Conservation (phyloP, 2,329 filamentous ascomycete genomes). For the Lecanicillium sp. region DNA sequence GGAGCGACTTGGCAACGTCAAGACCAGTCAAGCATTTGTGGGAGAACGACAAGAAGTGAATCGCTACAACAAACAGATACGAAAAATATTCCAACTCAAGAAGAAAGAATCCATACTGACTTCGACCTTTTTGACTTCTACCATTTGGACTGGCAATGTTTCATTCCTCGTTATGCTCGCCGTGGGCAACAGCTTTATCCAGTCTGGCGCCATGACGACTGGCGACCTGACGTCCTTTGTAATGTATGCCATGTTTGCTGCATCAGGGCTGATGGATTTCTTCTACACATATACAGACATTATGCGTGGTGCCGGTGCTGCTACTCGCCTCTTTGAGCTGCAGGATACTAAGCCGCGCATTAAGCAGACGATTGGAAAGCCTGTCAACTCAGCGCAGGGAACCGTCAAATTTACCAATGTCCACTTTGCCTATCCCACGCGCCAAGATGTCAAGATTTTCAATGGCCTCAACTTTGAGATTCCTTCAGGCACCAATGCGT, state of each 20-base stretch:
- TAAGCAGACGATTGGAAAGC: slow-evolving; percentile 69
- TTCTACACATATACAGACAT: slow-evolving; percentile 96
- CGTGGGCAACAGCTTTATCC: slow-evolving; percentile 83
- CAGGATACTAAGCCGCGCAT: slow-evolving; percentile 85
- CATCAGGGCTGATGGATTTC: slow-evolving; percentile 83
- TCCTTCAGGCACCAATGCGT: slow-evolving; percentile 86
- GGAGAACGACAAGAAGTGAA: slow-evolving; percentile 84
- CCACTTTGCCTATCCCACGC: slow-evolving; percentile 83
- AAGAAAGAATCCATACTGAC: slow-evolving; percentile 80
- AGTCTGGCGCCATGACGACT: slow-evolving; percentile 74
- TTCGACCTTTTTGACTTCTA: slow-evolving; percentile 80
- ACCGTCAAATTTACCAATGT: slow-evolving; percentile 82
- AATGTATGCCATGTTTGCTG: slow-evolving; percentile 90
- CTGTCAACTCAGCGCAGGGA: slow-evolving; percentile 76
- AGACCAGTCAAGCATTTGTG: slow-evolving; percentile 92
- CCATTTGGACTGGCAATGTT: slow-evolving; percentile 91
- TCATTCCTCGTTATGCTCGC: slow-evolving; percentile 87
- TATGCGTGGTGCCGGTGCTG: slow-evolving; percentile 97
- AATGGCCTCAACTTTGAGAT: slow-evolving; percentile 84
- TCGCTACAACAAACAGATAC: slow-evolving; percentile 86
- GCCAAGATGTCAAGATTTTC: slow-evolving; percentile 88
- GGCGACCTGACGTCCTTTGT: slow-evolving; percentile 93
- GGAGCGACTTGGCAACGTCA: slow-evolving; percentile 92
- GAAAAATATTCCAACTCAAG: slow-evolving; percentile 84
- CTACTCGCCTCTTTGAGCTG: slow-evolving; percentile 87